Evolutionary conservation across 805 yeast species (phyloP).

Genomic region (Saturnispora quitensis): DNA sequence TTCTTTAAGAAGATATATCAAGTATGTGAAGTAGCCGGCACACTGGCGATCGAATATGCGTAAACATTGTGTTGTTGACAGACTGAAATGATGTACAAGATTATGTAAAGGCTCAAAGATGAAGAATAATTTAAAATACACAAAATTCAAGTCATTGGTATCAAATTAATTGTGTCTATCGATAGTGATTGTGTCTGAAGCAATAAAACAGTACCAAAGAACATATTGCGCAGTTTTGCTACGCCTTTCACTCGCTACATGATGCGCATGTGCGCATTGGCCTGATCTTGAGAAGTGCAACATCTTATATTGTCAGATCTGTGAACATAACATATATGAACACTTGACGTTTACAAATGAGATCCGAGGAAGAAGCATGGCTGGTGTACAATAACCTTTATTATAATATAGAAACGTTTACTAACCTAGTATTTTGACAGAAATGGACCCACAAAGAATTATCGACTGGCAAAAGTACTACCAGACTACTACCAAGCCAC

Average conservation of each 20-base stretch:
- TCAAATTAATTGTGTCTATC: too few species aligned
- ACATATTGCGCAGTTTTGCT: too few species aligned
- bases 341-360: not conserved
- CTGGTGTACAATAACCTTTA: not conserved
- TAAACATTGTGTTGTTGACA: not conserved
- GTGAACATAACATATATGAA: not conserved
- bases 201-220: too few species aligned
- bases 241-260: too few species aligned
- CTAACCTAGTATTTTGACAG: not conserved
- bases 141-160: too few species aligned
- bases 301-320: not conserved
- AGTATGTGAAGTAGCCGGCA: not conserved
- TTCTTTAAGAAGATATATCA: not conserved
- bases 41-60: not conserved
- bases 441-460: slow-evolving; percentile 27
- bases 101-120: not conserved
- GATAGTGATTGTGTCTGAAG: too few species aligned
- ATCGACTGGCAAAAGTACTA: slow-evolving; percentile 51
- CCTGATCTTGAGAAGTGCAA: not conserved
- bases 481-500: slow-evolving; percentile 49
- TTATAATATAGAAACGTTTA: not conserved
- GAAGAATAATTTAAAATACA: too few species aligned
- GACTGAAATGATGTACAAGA: not conserved
- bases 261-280: not conserved
- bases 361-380: not conserved